Evolutionary conservation across 1,139 yeast genomes (phyloP).

Genomic region (Taiozyma sp.): DNA sequence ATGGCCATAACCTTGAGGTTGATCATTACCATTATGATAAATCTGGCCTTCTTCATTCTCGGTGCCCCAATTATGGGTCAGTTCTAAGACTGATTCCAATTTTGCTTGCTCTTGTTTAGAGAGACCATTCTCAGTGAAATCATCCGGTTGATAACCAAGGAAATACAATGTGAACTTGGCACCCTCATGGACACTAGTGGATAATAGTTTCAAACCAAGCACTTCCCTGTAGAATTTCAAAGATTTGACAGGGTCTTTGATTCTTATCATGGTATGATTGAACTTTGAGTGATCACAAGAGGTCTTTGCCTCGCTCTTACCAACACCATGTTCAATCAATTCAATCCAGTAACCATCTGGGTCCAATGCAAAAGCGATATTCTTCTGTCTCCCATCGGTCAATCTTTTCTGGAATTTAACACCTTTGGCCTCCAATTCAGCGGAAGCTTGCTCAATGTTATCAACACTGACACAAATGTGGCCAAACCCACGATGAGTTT

Average conservation of each 20-base stretch:
- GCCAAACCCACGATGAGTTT: slow-evolving; percentile 87
- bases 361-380: slow-evolving; percentile 91
- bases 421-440: slow-evolving; percentile 47
- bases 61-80: slow-evolving; percentile 95
- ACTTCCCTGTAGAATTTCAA: slow-evolving; percentile 70
- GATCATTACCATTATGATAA: slow-evolving; percentile 82
- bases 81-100: slow-evolving; percentile 70
- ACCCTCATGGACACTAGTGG: slow-evolving; percentile 46
- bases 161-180: slow-evolving; percentile 87
- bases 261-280: slow-evolving; percentile 92
- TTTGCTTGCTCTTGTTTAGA: slow-evolving; percentile 30
- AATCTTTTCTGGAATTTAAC: slow-evolving; percentile 79
- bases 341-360: slow-evolving; percentile 98
- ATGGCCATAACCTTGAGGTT: slow-evolving; percentile 83
- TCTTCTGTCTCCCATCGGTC: slow-evolving; percentile 84
- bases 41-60: slow-evolving; percentile 67
- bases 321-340: slow-evolving; percentile 57
- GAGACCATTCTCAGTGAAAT: slow-evolving; percentile 30
- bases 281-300: slow-evolving; percentile 47
- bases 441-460: slow-evolving; percentile 61
- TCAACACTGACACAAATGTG: slow-evolving; percentile 88
- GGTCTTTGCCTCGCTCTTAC: slow-evolving; percentile 35
- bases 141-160: slow-evolving; percentile 56
- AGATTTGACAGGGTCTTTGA: slow-evolving; percentile 76
- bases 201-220: slow-evolving; percentile 72